phyloP scores from a whole-genome alignment of 495 filamentous ascomycete species.

The Cairneyella variabilis region DNA sequence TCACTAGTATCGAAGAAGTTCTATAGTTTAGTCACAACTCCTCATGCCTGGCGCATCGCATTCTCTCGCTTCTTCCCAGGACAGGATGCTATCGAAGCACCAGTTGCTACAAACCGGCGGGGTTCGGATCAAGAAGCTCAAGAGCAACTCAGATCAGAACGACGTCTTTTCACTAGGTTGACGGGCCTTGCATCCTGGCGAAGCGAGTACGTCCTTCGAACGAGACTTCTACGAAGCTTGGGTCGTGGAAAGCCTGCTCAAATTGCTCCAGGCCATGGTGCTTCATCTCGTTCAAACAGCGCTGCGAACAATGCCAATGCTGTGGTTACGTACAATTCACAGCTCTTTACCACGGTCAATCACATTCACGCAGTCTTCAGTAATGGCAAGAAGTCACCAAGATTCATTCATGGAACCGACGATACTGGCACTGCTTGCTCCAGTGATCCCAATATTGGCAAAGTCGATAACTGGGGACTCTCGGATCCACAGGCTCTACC shows the following conservation, averaged over 20 bases:
- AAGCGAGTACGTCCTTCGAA: constrained; percentile 86
- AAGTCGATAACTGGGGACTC: constrained; percentile 80
- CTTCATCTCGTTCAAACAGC: constrained; percentile 42
- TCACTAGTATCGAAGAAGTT: constrained; percentile 82
- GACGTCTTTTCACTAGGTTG: constrained; percentile 72
- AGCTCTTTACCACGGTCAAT: constrained; percentile 68
- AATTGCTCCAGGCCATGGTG: constrained; percentile 31
- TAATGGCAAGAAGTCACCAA: constrained; percentile 63
- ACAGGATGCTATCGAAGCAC: constrained; percentile 41
- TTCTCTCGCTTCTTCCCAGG: constrained; percentile 88
- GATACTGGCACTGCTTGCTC: constrained; percentile 68
- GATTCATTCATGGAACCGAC: constrained; percentile 75
- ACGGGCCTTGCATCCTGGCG: constrained; percentile 82
- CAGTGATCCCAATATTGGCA: constrained; percentile 72
- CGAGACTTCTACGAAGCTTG: constrained; percentile 76
- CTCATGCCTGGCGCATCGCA: constrained; percentile 85
- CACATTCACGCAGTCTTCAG: constrained; percentile 71
- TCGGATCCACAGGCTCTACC: constrained; percentile 67
- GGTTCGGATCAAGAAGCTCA: constrained; percentile 32
- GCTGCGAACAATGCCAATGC: constrained; percentile 52
- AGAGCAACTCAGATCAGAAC: constrained; percentile 57
- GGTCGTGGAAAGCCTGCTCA: constrained; percentile 69
- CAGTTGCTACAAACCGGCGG: constrained; percentile 24
- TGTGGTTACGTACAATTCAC: constrained; percentile 75
- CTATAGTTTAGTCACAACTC: constrained; percentile 76